Conservation (phyloP, 257 asterid species). For the Nicotiana noctiflora region DNA sequence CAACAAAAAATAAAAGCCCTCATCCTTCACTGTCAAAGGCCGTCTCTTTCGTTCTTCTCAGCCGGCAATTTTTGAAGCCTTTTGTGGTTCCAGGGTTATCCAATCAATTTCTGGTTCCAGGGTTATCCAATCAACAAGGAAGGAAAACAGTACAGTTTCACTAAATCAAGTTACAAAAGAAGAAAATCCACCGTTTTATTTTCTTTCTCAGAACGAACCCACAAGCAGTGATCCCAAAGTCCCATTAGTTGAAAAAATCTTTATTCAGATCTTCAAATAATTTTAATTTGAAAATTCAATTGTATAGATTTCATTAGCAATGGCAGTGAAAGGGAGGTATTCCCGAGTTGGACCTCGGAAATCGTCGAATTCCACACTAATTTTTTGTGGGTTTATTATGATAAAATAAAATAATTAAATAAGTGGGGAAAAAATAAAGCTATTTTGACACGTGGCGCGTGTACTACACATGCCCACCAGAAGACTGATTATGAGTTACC, state of each 20-base stretch:
- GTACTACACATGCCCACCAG: no score
- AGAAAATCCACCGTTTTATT: neutral
- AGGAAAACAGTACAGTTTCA: neutral
- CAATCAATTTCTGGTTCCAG: no score
- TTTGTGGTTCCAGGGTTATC: no score
- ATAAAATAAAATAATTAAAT: no score
- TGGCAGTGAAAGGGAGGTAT: slow-evolving; percentile 78
- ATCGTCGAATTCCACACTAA: slow-evolving; percentile 31
- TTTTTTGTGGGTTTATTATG: slow-evolving; percentile 38
- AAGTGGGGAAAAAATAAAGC: no score
- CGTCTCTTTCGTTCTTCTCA: no score
- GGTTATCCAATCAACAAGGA: no score
- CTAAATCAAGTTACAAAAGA: neutral
- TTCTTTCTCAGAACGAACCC: neutral
- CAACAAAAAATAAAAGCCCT: no score
- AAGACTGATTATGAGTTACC: no score
- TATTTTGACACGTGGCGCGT: no score
- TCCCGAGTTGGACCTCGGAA: slow-evolving; percentile 42
- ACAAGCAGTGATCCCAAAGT: neutral
- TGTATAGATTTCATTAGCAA: neutral
- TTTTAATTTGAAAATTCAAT: neutral
- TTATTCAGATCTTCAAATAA: neutral
- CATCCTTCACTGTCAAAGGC: no score
- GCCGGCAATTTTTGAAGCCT: no score
- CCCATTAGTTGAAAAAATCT: neutral